Conservation (phyloP, 257 asterid species). For the Solanum gracilifrons region DNA sequence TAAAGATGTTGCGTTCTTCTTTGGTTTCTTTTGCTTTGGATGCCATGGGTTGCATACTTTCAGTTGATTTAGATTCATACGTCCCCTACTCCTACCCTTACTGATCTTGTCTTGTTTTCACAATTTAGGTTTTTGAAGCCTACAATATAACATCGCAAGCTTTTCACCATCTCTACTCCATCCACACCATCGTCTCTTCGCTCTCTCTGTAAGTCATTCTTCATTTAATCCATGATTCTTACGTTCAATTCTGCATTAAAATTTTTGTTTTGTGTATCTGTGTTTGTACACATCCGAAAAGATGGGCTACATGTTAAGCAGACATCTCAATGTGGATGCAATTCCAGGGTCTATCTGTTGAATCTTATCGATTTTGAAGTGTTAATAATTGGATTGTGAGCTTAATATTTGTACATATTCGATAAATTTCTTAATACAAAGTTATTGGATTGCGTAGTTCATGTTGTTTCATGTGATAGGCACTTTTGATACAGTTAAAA, state of each 20-base stretch:
- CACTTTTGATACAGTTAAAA: not conserved
- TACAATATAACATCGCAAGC: too few species aligned
- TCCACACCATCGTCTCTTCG: too few species aligned
- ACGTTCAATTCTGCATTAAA: too few species aligned
- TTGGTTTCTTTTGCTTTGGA: not conserved
- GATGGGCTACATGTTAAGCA: too few species aligned
- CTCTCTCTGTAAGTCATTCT: too few species aligned
- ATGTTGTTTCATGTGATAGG: not conserved
- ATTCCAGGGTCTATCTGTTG: too few species aligned
- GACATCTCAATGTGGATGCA: too few species aligned
- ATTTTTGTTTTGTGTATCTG: too few species aligned
- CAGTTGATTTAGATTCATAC: not conserved
- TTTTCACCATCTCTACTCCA: too few species aligned
- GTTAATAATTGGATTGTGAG: not conserved
- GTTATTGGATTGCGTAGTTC: not conserved
- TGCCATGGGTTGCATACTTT: not conserved
- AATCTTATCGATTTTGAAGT: not conserved
- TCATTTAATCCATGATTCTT: too few species aligned
- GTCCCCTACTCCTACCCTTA: not conserved
- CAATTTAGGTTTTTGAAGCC: not conserved
- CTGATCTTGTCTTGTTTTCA: not conserved
- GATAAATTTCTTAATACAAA: not conserved
- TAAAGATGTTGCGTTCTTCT: not conserved
- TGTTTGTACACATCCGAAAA: too few species aligned
- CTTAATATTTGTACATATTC: not conserved